phyloP scores from a whole-genome alignment of 768 basidiomycete genomes.

The Mycena capillaripes region DNA sequence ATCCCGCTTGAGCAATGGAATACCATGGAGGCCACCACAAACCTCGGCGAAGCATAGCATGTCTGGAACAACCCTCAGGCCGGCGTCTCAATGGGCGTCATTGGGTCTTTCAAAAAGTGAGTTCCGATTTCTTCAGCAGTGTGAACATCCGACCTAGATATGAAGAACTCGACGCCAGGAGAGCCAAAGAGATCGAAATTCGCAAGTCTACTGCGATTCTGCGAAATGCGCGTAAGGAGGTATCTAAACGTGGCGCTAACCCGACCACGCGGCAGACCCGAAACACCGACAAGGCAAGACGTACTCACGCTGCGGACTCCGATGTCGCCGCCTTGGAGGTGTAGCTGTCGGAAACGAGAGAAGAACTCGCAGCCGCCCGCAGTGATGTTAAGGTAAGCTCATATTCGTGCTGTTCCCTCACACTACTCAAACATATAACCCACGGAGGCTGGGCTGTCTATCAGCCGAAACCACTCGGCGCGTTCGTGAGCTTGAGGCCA shows the following conservation, averaged over 20 bases:
- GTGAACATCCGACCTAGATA: constrained; percentile 10
- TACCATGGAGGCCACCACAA: constrained; percentile 21
- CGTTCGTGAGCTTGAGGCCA: constrained; percentile 6
- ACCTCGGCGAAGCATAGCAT: constrained; percentile 26
- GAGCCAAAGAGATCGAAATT: constrained; percentile 14
- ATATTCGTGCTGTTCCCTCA: not conserved
- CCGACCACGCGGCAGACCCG: not conserved
- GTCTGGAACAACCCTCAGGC: constrained; percentile 22
- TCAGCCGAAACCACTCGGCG: not conserved
- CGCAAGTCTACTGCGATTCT: not conserved
- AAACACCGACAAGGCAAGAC: constrained; percentile 7
- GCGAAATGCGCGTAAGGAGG: constrained; percentile 6
- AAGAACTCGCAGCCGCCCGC: constrained; percentile 7
- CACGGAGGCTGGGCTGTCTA: not conserved
- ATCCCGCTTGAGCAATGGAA: constrained; percentile 25
- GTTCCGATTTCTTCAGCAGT: not conserved
- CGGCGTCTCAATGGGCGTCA: constrained; percentile 16
- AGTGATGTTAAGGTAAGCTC: not conserved
- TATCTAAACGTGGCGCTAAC: not conserved
- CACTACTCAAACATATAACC: not conserved
- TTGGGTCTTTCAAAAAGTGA: constrained; percentile 23
- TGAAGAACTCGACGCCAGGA: constrained; percentile 14
- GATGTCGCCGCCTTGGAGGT: not conserved
- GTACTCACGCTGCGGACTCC: constrained; percentile 14
- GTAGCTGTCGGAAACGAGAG: constrained; percentile 2